A percentile compares a stretch with the other conserved stretches of the same genome.
Evolutionary conservation across 805 yeast species (phyloP).

Genomic region (Priceomyces melissophilus): DNA sequence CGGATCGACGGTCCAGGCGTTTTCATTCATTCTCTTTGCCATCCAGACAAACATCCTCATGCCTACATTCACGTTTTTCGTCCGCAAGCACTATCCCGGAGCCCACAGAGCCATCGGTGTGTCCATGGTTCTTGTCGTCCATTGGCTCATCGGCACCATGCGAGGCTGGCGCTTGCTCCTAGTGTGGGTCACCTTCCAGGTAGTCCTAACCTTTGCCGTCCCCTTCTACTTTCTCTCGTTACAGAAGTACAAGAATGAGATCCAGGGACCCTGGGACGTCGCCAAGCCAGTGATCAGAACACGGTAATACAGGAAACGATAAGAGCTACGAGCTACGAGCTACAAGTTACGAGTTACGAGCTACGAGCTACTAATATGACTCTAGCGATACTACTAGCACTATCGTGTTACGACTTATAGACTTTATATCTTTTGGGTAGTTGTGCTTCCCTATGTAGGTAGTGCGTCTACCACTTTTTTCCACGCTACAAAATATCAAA

Average conservation of each 20-base stretch:
- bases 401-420: too few species aligned
- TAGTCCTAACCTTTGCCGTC: slow-evolving; percentile 49
- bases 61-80: slow-evolving; percentile 64
- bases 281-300: slow-evolving; percentile 61
- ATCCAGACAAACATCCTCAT: slow-evolving; percentile 68
- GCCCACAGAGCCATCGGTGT: slow-evolving; percentile 18
- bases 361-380: too few species aligned
- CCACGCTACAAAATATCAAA: too few species aligned
- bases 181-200: slow-evolving; percentile 50
- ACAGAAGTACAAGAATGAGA: slow-evolving; percentile 78
- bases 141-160: slow-evolving; percentile 23
- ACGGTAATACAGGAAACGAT: not conserved
- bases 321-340: too few species aligned
- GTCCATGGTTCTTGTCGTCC: slow-evolving; percentile 14
- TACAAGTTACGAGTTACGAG: too few species aligned
- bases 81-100: slow-evolving; percentile 38
- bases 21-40: slow-evolving; percentile 74
- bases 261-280: slow-evolving; percentile 92
- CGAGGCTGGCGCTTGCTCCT: slow-evolving; percentile 28
- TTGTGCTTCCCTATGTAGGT: too few species aligned
- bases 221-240: slow-evolving; percentile 70
- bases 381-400: too few species aligned
- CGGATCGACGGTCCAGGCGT: slow-evolving; percentile 68
- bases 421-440: too few species aligned
- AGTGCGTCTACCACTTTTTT: too few species aligned